Evolutionary conservation across 2,329 filamentous ascomycete species (phyloP), one percentile per base, ranked within the genome.

Genomic region (Teratosphaeria nubilosa): DNA sequence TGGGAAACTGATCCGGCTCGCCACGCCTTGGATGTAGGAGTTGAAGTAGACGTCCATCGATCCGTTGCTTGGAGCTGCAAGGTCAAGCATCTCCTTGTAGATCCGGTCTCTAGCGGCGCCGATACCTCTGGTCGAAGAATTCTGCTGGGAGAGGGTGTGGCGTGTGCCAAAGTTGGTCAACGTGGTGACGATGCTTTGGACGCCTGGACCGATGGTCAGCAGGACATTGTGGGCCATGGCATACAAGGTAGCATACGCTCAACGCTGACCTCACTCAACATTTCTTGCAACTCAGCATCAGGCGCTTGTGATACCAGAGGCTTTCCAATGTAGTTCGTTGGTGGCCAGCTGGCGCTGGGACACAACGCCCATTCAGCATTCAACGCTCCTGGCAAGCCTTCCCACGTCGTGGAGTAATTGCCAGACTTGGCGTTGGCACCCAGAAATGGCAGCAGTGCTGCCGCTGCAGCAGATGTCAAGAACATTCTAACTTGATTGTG

Each of bases 31-130:
- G 22, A 79, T 70, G 67, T 83, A 83, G 37, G 77, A 76, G 30
- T 76, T 73, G 51, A 80, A 74, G 53, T 75, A 73, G 3, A 84
- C 80, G 0, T 69, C 75, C 73, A 83, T 77, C 22, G 73, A 70
- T 0, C 80, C 80, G n/a, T 78, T 75, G 52, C 76, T 77, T 3
- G 72, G 69, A 20, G 73, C 69, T 2, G 81, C 80, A 60, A 78
- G 77, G 41, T 68, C 70, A 51, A 71, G 69, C 73, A 82, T 80
- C 66, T 83, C 76, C 25, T 70, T 69, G 32, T 75, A 74, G 53
- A 84, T 78, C 80, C 81, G 83, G 64, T 83, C 79, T 59, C 81
- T 69, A 11, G 82, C 80, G 5, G 81, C 81, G 1, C 80, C 80
- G 56, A 84, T 82, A 1, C 81, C 81, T 5, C 77, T 72, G 1